Conservation (phyloP, 805 yeast genomes). For the Maudiozyma barnettii region DNA sequence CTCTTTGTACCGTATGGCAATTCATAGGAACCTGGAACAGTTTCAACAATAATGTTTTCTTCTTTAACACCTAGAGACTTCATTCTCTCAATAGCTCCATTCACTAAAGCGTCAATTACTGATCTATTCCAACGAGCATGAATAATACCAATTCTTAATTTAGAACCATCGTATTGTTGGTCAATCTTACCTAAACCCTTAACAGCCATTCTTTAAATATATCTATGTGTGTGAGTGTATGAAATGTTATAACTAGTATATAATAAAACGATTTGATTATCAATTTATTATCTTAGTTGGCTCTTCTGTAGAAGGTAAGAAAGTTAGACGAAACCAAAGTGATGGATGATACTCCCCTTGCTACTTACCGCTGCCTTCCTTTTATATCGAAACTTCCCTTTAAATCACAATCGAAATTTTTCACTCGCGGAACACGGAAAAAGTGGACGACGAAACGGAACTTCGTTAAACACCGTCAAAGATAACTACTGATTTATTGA, state of each 20-base stretch:
- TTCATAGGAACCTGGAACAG: conserved; percentile 94
- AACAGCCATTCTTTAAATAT: conserved; percentile 47
- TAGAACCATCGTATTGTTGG: conserved; percentile 56
- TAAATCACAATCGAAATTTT: too few species aligned
- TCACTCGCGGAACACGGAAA: neutral
- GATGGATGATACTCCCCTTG: too few species aligned
- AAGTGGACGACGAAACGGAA: neutral
- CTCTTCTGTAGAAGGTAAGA: too few species aligned
- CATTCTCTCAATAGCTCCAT: conserved; percentile 62
- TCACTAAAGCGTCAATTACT: conserved; percentile 69
- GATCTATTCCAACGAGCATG: conserved; percentile 92
- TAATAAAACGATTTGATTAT: too few species aligned
- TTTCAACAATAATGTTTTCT: conserved; percentile 67
- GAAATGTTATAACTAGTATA: neutral
- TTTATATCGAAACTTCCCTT: neutral
- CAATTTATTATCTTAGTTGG: too few species aligned
- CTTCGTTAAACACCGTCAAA: neutral
- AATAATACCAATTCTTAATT: conserved; percentile 69
- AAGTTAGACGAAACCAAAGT: too few species aligned
- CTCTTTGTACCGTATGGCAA: conserved; percentile 72
- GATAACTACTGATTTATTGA: neutral
- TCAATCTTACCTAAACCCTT: conserved; percentile 74
- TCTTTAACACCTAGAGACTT: conserved; percentile 58
- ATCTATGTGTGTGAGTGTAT: neutral
- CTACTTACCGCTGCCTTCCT: neutral